phyloP scores from a whole-genome alignment of 2,329 filamentous ascomycete species.

The Pestalotiopsis sp. region DNA sequence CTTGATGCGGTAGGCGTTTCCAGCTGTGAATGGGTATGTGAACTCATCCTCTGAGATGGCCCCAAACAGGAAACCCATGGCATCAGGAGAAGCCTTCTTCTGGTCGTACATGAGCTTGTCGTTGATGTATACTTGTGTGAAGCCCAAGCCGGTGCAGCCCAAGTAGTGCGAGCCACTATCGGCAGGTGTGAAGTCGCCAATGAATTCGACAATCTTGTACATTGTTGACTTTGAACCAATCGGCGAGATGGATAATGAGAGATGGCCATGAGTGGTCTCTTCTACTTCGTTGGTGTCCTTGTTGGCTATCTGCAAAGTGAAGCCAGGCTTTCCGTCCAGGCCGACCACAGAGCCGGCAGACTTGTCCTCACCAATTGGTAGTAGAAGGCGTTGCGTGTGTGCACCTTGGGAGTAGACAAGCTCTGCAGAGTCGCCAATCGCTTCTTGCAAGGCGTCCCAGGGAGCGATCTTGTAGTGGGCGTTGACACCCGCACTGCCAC shows the following conservation, averaged over 20 bases:
- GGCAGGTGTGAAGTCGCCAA: conserved; percentile 32
- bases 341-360: conserved; percentile 29
- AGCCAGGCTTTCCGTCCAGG: conserved; percentile 34
- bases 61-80: conserved; percentile 38
- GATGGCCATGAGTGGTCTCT: conserved; percentile 25
- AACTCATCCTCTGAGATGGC: conserved; percentile 33
- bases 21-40: conserved; percentile 28
- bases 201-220: conserved; percentile 30
- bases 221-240: conserved; percentile 27
- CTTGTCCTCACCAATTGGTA: conserved; percentile 23
- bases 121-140: conserved; percentile 32
- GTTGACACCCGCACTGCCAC: conserved; percentile 18
- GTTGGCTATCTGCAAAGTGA: conserved; percentile 33
- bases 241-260: conserved; percentile 26
- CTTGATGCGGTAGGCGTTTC: conserved; percentile 33
- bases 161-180: conserved; percentile 35
- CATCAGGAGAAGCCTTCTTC: conserved; percentile 31
- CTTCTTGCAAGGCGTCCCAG: conserved; percentile 17
- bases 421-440: conserved; percentile 16
- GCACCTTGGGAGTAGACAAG: conserved; percentile 25
- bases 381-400: conserved; percentile 22
- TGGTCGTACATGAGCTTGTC: conserved; percentile 34
- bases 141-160: conserved; percentile 32
- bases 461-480: conserved; percentile 20
- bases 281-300: conserved; percentile 25